These are phyloP conservation scores for Fraxinus xanthoxyloides DNA, from an alignment of 305 asterid genomes.

Conservation along the genomic window DNA sequence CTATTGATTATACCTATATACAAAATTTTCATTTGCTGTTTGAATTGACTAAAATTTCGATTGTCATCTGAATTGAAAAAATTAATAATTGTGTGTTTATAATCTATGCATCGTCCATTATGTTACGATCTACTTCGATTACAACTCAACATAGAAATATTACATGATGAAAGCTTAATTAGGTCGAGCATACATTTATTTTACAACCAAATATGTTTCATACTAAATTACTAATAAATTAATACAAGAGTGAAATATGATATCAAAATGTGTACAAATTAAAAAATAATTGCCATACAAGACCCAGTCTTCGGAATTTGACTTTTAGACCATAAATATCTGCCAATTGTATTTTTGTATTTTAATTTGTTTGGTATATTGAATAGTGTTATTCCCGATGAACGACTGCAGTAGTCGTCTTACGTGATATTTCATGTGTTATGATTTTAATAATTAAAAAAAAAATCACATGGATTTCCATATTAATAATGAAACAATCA, in stretches of 20 bases:
- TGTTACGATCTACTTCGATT: neutral
- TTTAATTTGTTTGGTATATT: neutral
- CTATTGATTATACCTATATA: neutral
- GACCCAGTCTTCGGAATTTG: neutral
- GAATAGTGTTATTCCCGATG: neutral
- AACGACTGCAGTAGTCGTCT: neutral
- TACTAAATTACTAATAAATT: neutral
- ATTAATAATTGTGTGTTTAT: neutral
- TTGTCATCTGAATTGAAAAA: neutral
- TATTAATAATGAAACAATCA: neutral
- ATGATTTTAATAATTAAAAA: neutral
- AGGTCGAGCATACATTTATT: neutral
- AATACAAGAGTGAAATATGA: neutral
- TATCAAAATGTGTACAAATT: neutral
- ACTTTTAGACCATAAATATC: neutral
- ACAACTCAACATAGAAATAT: neutral
- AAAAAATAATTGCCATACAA: neutral
- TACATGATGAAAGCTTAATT: neutral
- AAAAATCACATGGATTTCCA: neutral
- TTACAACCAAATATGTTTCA: neutral
- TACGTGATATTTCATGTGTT: neutral
- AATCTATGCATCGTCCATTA: neutral
- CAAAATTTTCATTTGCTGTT: neutral
- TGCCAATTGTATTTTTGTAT: neutral
- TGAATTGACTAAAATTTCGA: neutral